A percentile compares a stretch with the other conserved stretches of the same genome.
phyloP scores from a whole-genome alignment of 2,329 filamentous ascomycete species.

The Cytospora leucostoma region DNA sequence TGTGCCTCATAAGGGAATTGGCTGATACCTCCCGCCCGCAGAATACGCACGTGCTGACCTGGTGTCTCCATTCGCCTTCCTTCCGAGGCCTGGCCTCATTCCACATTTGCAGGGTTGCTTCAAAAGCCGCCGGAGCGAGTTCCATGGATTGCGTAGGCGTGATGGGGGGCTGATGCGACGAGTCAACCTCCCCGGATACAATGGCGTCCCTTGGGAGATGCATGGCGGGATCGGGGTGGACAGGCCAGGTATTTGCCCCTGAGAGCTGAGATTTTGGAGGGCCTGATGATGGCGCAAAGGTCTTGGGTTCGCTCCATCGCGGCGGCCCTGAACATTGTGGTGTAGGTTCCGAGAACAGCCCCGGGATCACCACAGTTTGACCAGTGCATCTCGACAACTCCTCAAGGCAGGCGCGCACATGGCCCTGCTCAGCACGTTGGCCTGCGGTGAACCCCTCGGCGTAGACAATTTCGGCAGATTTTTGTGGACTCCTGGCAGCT shows the following conservation, averaged over 20 bases:
- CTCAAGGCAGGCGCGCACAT: neutral
- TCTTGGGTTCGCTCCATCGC: neutral
- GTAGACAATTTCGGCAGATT: neutral
- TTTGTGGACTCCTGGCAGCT: neutral
- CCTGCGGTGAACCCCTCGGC: constrained; percentile 2
- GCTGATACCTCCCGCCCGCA: neutral
- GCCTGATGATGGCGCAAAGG: neutral
- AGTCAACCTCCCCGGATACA: neutral
- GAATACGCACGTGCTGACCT: constrained; percentile 11
- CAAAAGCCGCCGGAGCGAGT: neutral
- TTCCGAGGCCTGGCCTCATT: neutral
- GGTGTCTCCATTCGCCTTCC: neutral
- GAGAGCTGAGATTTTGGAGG: neutral
- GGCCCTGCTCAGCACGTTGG: constrained; percentile 13
- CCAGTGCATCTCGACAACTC: neutral
- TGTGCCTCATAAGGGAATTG: constrained; percentile 5
- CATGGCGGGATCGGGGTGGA: neutral
- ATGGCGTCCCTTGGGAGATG: neutral
- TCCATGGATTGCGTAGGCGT: too few species aligned
- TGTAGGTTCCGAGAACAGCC: neutral
- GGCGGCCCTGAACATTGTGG: neutral
- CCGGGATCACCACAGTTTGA: neutral
- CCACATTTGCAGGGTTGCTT: neutral
- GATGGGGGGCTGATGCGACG: neutral
- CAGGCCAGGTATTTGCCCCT: neutral